Evolutionary conservation across 306 rosid genomes (phyloP), one percentile per base, ranked within the genome.

Genomic region (Quercus parvula): DNA sequence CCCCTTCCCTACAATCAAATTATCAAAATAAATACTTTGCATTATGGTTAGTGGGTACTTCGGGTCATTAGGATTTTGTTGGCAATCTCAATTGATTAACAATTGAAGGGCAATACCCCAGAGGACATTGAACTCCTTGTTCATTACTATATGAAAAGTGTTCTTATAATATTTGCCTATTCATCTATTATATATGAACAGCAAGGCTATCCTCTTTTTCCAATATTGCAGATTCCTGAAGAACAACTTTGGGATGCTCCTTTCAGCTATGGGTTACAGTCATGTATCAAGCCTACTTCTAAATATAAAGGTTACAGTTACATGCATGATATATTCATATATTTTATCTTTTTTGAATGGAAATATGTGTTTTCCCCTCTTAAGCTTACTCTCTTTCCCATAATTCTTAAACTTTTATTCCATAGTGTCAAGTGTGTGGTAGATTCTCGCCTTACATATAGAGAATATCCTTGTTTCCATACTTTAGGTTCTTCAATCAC

Each of bases 201-300:
- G 38, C 24, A 25, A 38, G 75, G 63, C 17, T 8, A 46, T 19
- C 27, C 28, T 54, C n/a, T 52, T 24, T 62, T 62, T 64, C 83
- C 78, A 46, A 57, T 74, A 31, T 13, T 58, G 78, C 84, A 84
- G 74, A 70, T 64, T 5, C 31, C 84, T 4, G 77, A 84, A 54
- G 75, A 79, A 22, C 74, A 86, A 70, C 96, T 90, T 55, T 92
- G 97, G 97, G 86, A 85, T 75, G 83, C 91, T 80, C 91, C 93
- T 70, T 79, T 82, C 78, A 88, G 89, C 84, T 69, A 74, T 76
- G 92, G 85, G 44, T 86, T 92, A 52, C 90, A 73, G 75, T 80
- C 79, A 2, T 94, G 98, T 81, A 82, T 89, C 83, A 89, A 87
- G 88, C 96, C 92, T 6, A 94, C 96, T 35, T 17, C 91, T 56